phyloP scores from a whole-genome alignment of 2,329 filamentous ascomycete genomes.

The Neoscytalidium dimidiatum region DNA sequence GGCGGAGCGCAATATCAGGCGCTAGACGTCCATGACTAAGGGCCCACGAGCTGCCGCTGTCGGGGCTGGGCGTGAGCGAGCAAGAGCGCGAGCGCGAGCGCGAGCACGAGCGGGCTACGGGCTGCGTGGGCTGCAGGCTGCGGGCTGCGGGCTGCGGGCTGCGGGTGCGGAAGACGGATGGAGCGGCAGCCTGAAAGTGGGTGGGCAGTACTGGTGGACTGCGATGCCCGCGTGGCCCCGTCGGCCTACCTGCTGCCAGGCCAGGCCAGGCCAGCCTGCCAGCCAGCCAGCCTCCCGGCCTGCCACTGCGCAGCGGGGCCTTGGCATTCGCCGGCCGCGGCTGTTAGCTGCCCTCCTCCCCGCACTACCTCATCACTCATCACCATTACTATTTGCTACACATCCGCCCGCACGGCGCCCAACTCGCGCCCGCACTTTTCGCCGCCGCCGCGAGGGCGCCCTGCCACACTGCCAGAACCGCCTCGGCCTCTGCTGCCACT shows the following conservation, averaged over 20 bases:
- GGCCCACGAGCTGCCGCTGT: background rate
- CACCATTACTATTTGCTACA: too few species aligned
- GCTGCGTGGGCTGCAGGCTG: too few species aligned
- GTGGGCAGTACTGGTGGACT: background rate
- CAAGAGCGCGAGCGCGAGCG: too few species aligned
- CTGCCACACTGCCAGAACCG: background rate
- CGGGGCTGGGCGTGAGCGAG: background rate
- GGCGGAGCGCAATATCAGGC: conserved; percentile 8
- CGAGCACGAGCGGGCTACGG: too few species aligned
- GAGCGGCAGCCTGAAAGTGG: background rate
- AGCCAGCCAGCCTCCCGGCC: too few species aligned
- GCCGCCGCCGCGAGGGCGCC: background rate
- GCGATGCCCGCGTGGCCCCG: background rate
- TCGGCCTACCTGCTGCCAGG: background rate
- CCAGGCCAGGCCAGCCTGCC: too few species aligned
- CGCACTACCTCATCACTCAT: background rate
- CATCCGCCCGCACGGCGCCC: background rate
- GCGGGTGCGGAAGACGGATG: background rate
- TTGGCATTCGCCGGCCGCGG: too few species aligned
- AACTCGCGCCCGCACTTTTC: background rate
- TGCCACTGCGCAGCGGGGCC: too few species aligned
- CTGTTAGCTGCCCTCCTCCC: background rate
- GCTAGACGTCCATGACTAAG: background rate
- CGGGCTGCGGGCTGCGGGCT: too few species aligned
- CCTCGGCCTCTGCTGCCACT: background rate